Evolutionary conservation across 2,329 filamentous ascomycete genomes (phyloP).

Genomic region (Fusarium hainanense): DNA sequence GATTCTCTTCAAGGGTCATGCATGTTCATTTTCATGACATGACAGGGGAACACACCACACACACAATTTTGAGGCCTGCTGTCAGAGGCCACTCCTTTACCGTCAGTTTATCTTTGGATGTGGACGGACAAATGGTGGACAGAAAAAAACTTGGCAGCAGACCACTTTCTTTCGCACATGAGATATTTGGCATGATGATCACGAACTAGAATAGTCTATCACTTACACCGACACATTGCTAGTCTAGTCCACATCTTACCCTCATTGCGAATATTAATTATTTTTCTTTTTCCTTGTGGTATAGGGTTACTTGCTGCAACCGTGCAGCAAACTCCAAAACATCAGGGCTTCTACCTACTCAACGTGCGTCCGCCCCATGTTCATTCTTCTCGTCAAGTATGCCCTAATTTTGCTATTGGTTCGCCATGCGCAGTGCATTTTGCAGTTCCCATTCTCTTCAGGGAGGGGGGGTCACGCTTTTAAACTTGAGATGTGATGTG

Average conservation of each 20-base stretch:
- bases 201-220: conserved; percentile 9
- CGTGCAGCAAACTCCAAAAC: conserved; percentile 13
- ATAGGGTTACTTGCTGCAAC: conserved; percentile 33
- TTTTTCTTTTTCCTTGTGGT: conserved; percentile 22
- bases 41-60: conserved; percentile 7
- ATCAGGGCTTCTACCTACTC: conserved; percentile 22
- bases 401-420: conserved; percentile 38
- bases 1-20: conserved; percentile 20
- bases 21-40: conserved; percentile 24
- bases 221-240: conserved; percentile 14
- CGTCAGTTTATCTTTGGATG: conserved; percentile 1
- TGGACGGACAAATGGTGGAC: not conserved
- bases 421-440: not conserved
- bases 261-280: conserved; percentile 1
- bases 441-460: not conserved
- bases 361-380: conserved; percentile 20
- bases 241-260: not conserved
- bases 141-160: conserved; percentile 34
- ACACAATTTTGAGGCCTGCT: conserved; percentile 34
- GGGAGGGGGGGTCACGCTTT: conserved; percentile 16
- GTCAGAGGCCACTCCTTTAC: not conserved
- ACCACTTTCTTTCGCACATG: conserved; percentile 26
- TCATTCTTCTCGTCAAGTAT: not conserved
- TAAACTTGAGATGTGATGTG: conserved; percentile 34
- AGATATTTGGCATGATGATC: conserved; percentile 15